Conservation (phyloP, 108 stramenopile species). For the Pelagomonas calceolata region DNA sequence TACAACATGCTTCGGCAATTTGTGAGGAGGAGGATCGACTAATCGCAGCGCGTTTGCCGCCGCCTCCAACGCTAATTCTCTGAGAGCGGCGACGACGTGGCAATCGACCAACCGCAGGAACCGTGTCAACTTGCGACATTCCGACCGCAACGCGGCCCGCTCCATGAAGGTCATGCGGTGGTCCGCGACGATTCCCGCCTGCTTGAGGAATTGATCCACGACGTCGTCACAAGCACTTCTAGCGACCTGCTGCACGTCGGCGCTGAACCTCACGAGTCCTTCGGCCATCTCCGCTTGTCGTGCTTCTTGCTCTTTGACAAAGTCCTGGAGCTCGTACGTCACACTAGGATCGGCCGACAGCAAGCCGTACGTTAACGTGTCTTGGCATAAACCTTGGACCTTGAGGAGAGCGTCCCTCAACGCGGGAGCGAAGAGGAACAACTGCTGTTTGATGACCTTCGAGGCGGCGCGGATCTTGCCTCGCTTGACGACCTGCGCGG, state of each 20-base stretch:
- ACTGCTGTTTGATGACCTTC: constrained; percentile 9
- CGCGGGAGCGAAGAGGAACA: constrained; percentile 36
- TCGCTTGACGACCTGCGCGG: constrained; percentile 18
- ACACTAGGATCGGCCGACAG: constrained; percentile 13
- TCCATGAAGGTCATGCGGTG: constrained; percentile 61
- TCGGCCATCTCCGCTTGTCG: constrained; percentile 16
- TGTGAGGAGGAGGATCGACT: neutral
- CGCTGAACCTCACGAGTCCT: constrained; percentile 12
- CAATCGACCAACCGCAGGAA: constrained; percentile 49
- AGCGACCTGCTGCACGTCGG: constrained; percentile 19
- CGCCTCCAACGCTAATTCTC: constrained; percentile 30
- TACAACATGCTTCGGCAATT: neutral
- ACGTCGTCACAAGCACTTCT: constrained; percentile 46
- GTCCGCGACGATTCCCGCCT: constrained; percentile 43
- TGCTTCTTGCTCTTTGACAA: constrained; percentile 28
- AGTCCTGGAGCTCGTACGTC: constrained; percentile 36
- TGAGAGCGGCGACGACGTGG: constrained; percentile 35
- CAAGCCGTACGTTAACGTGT: constrained; percentile 22
- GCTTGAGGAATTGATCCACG: constrained; percentile 40
- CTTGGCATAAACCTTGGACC: constrained; percentile 29
- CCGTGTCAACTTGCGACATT: constrained; percentile 43
- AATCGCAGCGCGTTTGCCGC: neutral
- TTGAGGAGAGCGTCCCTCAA: constrained; percentile 31
- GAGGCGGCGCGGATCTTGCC: constrained; percentile 26
- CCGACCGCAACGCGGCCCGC: constrained; percentile 41